These are phyloP conservation scores for Saksenaea oblongispora DNA, from an alignment of 371 early-diverging fungal species.

Conservation along the genomic window DNA sequence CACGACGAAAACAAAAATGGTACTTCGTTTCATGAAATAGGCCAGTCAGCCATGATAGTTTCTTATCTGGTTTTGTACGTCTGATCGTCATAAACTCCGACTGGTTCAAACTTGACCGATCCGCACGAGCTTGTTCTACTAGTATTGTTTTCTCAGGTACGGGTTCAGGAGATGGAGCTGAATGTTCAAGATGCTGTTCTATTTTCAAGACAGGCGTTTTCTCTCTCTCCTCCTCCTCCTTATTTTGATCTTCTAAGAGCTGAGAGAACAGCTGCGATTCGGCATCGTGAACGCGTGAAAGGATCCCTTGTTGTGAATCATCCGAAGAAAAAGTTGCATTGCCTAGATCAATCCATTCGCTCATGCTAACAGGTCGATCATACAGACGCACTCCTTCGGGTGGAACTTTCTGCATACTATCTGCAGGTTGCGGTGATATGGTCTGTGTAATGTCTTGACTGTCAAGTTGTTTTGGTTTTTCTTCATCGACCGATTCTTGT, in stretches of 20 bases:
- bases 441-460: not conserved
- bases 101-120: slow-evolving; percentile 3
- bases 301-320: slow-evolving; percentile 43
- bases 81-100: not conserved
- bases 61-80: not conserved
- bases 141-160: not conserved
- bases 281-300: slow-evolving; percentile 28
- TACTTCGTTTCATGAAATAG: not conserved
- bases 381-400: slow-evolving; percentile 29
- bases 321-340: slow-evolving; percentile 1
- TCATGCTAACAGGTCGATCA: slow-evolving; percentile 49
- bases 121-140: not conserved
- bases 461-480: not conserved
- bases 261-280: slow-evolving; percentile 17
- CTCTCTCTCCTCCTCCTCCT: slow-evolving; percentile 1
- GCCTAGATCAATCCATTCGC: slow-evolving; percentile 41
- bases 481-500: not conserved
- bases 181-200: not conserved
- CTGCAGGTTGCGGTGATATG: not conserved
- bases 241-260: not conserved
- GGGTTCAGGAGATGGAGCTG: not conserved
- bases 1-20: not conserved
- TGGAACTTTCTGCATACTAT: not conserved
- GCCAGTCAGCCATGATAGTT: not conserved
- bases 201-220: not conserved